Evolutionary conservation across 2,329 filamentous ascomycete genomes (phyloP), one percentile per base, ranked within the genome.

Genomic region (Emmonsia crescens): DNA sequence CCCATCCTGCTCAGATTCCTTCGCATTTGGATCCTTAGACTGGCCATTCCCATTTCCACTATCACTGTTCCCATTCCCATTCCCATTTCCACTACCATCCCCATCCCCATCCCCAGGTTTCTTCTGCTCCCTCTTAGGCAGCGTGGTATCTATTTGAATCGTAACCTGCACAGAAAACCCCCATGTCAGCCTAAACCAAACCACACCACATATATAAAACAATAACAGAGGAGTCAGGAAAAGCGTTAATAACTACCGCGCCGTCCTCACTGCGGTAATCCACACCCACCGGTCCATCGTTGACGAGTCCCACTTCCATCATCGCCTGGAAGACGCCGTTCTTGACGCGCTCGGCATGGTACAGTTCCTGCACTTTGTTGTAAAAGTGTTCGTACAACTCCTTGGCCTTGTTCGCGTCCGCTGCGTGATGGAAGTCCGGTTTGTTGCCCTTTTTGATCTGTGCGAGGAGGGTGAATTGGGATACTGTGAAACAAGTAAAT

Each of bases 251-350:
- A 71, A 69, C 68, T 76, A 83, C 82, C 80, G 78, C 80, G 74
- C 78, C 79, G 71, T 84, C 80, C 68, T 80, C 74, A 76, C 79
- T 83, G 74, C 75, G 75, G 74, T 80, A 83, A 72, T 83, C 78
- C 68, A 83, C 73, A 83, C 83, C 79, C 83, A 87, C 84, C 77
- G 85, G 85, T 70, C 85, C 84, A 70, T 97, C 93, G 67, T 97
- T 97, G 57, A 96, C 86, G 36, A 96, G 77, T 57, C 89, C 88
- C 62, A 99, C 93, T 71, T 97, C 88, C 94, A 99, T 99, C 92
- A 96, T 96, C 57, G 94, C 94, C 72, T 96, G 93, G 74, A 99
- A 99, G 36, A 93, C 85, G n/a, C 95, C 94, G 72, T 99, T 88
- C 73, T 96, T 91, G 62, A 99, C 92, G 65, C 82, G 86, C 9